Evolutionary conservation across 2,329 filamentous ascomycete genomes (phyloP).

Genomic region (Clonostachys rhizophaga): DNA sequence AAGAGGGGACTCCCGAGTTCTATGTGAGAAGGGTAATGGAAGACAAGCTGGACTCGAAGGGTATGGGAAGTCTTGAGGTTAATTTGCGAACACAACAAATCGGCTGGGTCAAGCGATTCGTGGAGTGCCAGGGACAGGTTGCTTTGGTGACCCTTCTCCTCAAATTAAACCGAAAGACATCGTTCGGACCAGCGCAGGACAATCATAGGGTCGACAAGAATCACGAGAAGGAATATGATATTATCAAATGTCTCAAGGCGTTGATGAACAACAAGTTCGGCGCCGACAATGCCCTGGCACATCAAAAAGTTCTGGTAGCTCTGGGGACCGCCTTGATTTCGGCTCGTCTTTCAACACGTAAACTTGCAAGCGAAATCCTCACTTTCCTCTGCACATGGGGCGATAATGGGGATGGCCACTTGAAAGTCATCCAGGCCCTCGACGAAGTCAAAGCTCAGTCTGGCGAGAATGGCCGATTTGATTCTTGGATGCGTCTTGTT

Average conservation of each 20-base stretch:
- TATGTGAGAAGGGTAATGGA: constrained; percentile 97
- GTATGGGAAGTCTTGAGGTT: constrained; percentile 88
- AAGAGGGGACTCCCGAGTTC: constrained; percentile 96
- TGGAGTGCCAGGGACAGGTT: constrained; percentile 95
- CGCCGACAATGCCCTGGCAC: constrained; percentile 87
- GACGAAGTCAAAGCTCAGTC: constrained; percentile 85
- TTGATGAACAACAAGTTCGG: constrained; percentile 99
- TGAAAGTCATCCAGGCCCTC: constrained; percentile 90
- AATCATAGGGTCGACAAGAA: constrained; percentile 65
- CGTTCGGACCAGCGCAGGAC: constrained; percentile 63
- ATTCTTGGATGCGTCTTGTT: constrained; percentile 97
- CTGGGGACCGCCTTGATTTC: constrained; percentile 84
- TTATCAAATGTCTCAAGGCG: constrained; percentile 94
- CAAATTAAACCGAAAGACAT: constrained; percentile 88
- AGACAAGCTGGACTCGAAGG: constrained; percentile 86
- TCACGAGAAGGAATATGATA: constrained; percentile 90
- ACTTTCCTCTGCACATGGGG: constrained; percentile 97
- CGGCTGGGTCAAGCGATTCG: constrained; percentile 93
- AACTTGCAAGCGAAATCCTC: constrained; percentile 91
- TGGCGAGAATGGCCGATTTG: constrained; percentile 91
- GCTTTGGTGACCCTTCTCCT: constrained; percentile 89
- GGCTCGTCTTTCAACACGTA: constrained; percentile 83
- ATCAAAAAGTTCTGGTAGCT: constrained; percentile 86
- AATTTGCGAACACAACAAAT: constrained; percentile 95
- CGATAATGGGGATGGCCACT: constrained; percentile 74